Evolutionary conservation across 1,284 basidiomycete species (phyloP), one percentile per base, ranked within the genome.

Genomic region (Leccinum pallidistipes): DNA sequence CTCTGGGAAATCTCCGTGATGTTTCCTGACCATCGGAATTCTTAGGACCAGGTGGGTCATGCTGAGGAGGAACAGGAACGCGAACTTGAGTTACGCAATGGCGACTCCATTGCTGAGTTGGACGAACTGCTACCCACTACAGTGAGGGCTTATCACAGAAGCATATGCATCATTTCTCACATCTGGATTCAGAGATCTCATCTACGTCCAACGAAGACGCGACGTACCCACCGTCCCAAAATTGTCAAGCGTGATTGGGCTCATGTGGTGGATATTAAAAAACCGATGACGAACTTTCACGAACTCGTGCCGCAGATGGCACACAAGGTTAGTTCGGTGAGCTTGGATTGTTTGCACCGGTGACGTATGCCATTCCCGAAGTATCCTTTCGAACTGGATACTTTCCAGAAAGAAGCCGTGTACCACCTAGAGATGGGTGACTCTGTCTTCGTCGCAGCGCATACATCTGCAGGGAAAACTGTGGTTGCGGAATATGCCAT

Each of bases 401-500:
- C 86, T 5, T 95, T 95, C 78, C 97, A 99, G 75, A 99, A 98
- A 76, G 95, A 99, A 76, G 97, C 97, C 0, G 93, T 99, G 7
- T 98, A 98, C 77, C 95, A 97, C 73, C 84, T 99, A 12, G 97
- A 99, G 76, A 91, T 94, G 82, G 97, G 96, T 16, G 94, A 99
- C 71, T 96, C 94, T 14, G 97, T 99, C 18, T 99, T 99, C 76
- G 96, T 99, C 16, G 97, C 97, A 5, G 97, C 97, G 3, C 97
- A 99, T 77, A 99, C 97, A 2, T 97, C 94, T 34, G 97, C 97
- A n/a, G 97, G 97, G 57, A 99, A 99, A 78, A 99, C 97, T 0
- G 97, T 99, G 5, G 97, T 99, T 1, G 97, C 97, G 1, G 97
- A 99, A 74, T 99, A 99, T 75, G 97, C 97, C 4, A 98, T 99